Percentiles rank a stretch among this genome's conserved stretches.
phyloP scores from a whole-genome alignment of 768 basidiomycete genomes.

The Lactarius quietus region DNA sequence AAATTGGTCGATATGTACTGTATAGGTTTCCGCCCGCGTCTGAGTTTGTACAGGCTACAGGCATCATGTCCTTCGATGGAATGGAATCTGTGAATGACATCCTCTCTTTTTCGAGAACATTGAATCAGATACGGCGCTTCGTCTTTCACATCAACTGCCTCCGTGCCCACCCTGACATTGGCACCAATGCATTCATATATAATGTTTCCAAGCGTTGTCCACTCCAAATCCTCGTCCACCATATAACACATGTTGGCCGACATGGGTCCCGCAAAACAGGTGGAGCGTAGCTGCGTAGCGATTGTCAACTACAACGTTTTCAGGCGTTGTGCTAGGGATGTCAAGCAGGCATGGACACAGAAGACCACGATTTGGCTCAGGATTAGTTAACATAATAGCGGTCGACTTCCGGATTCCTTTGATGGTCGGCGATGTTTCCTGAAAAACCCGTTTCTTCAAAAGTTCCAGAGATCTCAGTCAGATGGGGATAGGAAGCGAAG shows the following conservation, averaged over 20 bases:
- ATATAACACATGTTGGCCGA: background rate
- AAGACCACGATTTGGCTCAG: background rate
- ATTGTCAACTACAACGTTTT: background rate
- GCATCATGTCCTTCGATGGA: background rate
- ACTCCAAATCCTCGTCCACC: background rate
- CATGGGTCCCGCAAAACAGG: background rate
- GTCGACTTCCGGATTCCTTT: background rate
- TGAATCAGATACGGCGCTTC: background rate
- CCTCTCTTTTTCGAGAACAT: background rate
- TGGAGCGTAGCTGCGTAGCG: too few relatives aligned
- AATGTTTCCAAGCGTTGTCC: background rate
- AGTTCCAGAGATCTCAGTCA: background rate
- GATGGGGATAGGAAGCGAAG: background rate
- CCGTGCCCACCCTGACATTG: background rate
- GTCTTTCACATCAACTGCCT: background rate
- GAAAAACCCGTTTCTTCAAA: background rate
- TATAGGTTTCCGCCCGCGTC: background rate
- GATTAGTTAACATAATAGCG: background rate
- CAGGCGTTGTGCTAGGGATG: background rate
- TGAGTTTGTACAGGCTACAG: background rate
- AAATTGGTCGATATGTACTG: background rate
- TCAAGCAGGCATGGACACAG: background rate
- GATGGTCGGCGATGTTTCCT: background rate
- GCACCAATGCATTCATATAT: background rate
- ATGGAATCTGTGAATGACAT: background rate